A percentile compares a stretch with the other conserved stretches of the same genome.
These are phyloP conservation scores for Cetraspora pellucida DNA, from an alignment of 192 early-diverging fungal species.

Conservation along the genomic window DNA sequence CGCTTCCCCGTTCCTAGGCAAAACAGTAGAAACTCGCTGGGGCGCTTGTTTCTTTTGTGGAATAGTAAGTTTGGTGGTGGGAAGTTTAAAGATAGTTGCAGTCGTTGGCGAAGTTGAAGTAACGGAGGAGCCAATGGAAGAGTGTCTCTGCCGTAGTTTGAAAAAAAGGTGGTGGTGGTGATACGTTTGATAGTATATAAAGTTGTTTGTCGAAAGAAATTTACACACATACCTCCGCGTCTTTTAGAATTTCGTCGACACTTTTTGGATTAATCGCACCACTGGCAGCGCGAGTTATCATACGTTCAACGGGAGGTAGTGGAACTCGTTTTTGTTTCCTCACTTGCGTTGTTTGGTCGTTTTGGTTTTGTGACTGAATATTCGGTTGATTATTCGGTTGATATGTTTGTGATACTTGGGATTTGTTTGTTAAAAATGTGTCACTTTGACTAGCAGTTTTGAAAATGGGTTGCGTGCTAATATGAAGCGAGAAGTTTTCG, in stretches of 20 bases:
- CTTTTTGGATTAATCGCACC: constrained; percentile 60
- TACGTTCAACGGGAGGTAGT: constrained; percentile 56
- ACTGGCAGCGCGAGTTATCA: constrained; percentile 62
- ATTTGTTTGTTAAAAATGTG: neutral
- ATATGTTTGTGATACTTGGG: neutral
- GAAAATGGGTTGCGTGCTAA: neutral
- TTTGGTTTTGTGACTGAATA: neutral
- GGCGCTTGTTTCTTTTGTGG: neutral
- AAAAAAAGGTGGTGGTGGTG: constrained; percentile 9
- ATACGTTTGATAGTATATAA: constrained; percentile 13
- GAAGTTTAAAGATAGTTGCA: neutral
- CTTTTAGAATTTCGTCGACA: constrained; percentile 56
- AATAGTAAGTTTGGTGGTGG: constrained; percentile 7
- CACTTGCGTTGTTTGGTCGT: constrained; percentile 41
- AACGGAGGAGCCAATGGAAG: neutral
- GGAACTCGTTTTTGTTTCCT: constrained; percentile 43
- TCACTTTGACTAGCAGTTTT: neutral
- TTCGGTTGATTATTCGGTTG: neutral
- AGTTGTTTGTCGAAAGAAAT: constrained; percentile 20
- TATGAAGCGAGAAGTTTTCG: too few relatives aligned
- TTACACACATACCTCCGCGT: constrained; percentile 23
- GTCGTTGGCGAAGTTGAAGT: neutral
- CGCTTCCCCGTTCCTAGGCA: neutral
- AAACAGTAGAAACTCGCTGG: neutral
- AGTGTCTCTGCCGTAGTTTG: constrained; percentile 15